Conservation (phyloP, 345 rosid genomes). For the Trapa incisa region DNA sequence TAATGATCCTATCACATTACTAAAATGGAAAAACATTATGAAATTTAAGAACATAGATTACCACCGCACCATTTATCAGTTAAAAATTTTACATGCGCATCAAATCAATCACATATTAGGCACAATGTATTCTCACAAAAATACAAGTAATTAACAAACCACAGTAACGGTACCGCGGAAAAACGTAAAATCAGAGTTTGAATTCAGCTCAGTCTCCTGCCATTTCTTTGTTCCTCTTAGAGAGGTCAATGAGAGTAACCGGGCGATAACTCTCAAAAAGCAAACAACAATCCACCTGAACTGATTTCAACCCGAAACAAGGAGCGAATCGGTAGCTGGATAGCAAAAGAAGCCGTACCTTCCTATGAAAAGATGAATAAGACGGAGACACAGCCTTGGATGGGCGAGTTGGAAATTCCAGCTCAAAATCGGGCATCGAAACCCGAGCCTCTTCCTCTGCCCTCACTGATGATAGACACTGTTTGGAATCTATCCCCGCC, state of each 20-base stretch:
- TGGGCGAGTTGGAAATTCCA: not conserved
- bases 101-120: too few species aligned
- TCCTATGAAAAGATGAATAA: not conserved
- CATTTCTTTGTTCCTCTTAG: not conserved
- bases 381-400: not conserved
- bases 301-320: not conserved
- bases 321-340: not conserved
- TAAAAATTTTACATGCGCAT: too few species aligned
- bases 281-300: not conserved
- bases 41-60: too few species aligned
- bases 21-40: too few species aligned
- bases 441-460: conserved; percentile 5
- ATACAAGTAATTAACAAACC: not conserved
- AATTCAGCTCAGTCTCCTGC: not conserved
- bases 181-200: not conserved
- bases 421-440: conserved; percentile 5
- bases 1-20: too few species aligned
- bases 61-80: too few species aligned
- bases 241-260: not conserved
- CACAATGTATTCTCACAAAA: too few species aligned
- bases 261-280: not conserved
- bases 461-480: not conserved
- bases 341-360: conserved; percentile 1
- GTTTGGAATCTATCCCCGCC: conserved; percentile 5
- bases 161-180: not conserved